Percentiles rank a stretch among this genome's conserved stretches.
These are phyloP conservation scores for Populus davidiana DNA, from an alignment of 345 rosid genomes.

Conservation along the genomic window DNA sequence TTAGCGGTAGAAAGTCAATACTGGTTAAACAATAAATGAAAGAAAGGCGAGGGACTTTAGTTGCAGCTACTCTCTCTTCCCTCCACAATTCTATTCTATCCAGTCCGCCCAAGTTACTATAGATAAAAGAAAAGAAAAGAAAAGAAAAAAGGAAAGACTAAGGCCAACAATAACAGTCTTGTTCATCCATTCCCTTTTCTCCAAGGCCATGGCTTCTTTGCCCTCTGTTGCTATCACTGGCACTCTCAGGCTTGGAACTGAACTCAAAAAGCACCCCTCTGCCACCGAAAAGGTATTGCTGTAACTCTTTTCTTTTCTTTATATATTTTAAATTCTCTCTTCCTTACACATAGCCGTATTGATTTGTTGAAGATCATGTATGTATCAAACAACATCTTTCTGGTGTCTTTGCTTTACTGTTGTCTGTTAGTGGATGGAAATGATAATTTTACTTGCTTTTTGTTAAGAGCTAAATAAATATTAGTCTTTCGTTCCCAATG, in stretches of 20 bases:
- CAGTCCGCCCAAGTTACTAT: background rate
- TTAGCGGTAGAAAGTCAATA: background rate
- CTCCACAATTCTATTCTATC: background rate
- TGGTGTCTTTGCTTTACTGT: background rate
- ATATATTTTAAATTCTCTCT: background rate
- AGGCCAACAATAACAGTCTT: background rate
- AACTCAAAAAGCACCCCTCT: constrained; percentile 24
- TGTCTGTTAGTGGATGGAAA: background rate
- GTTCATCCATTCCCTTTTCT: background rate
- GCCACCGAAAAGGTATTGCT: constrained; percentile 33
- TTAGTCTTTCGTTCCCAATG: background rate
- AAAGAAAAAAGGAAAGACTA: background rate
- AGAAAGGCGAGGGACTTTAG: background rate
- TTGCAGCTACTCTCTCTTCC: background rate
- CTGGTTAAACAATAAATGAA: background rate
- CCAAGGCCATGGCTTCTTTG: constrained; percentile 42
- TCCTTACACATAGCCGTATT: background rate
- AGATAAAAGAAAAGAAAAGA: background rate
- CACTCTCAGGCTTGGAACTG: constrained; percentile 32
- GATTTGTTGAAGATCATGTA: background rate
- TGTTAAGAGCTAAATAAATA: background rate
- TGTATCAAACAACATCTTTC: background rate
- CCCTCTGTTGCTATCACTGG: constrained; percentile 29
- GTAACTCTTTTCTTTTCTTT: background rate
- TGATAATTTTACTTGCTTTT: background rate